Percentiles rank a stretch among this genome's conserved stretches.
Evolutionary conservation across 208 protist species (phyloP).

Genomic region (Trypanosoma theileri): DNA sequence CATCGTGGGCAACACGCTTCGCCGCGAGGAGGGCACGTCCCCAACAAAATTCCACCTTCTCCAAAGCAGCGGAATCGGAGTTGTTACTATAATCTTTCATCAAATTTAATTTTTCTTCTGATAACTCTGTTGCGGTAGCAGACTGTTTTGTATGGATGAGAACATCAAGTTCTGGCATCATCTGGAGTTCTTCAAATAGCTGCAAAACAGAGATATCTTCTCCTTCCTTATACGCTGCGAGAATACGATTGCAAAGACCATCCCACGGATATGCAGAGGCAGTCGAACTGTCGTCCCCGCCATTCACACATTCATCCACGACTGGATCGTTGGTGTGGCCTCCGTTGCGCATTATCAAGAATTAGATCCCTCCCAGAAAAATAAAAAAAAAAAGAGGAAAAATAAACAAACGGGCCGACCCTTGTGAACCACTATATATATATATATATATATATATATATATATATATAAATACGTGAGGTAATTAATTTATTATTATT

Average conservation of each 20-base stretch:
- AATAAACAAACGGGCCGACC: constrained; percentile 2
- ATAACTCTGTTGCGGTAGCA: no score
- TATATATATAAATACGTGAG: neutral
- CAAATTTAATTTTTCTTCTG: neutral
- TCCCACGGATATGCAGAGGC: constrained; percentile 5
- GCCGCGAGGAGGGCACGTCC: constrained; percentile 53
- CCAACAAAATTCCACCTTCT: constrained; percentile 57
- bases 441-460: neutral
- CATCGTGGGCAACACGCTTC: constrained; percentile 48
- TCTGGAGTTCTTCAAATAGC: constrained; percentile 72
- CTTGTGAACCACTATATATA: neutral
- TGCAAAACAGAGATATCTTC: constrained; percentile 61
- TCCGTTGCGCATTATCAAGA: neutral
- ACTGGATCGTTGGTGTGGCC: neutral
- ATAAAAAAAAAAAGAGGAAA: constrained; percentile 3
- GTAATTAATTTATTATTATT: no score
- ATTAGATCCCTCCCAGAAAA: neutral
- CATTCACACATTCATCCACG: neutral
- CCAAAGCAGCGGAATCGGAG: neutral
- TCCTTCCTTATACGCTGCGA: constrained; percentile 48
- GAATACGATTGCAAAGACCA: constrained; percentile 24
- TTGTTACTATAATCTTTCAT: no score
- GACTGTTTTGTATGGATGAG: neutral
- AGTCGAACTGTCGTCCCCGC: neutral
- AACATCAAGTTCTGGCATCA: constrained; percentile 34